Conservation (phyloP, 805 yeast species). For the Lipomyces anomalus region DNA sequence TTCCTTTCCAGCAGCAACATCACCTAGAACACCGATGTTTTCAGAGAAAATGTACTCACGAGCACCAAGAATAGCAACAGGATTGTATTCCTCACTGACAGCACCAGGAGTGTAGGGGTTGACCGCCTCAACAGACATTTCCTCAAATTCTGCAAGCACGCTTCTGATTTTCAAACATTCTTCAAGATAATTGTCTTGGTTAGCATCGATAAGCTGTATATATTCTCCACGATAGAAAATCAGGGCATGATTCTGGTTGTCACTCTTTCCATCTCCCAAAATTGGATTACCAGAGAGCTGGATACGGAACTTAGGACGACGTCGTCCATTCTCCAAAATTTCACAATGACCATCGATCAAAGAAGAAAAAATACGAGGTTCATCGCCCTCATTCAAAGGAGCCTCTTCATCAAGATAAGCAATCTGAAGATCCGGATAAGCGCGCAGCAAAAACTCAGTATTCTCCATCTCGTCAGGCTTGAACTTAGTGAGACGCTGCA, state of each 20-base stretch:
- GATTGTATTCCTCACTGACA: conserved; percentile 36
- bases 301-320: conserved; percentile 60
- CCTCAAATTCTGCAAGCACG: conserved; percentile 87
- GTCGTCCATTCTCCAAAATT: conserved; percentile 50
- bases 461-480: conserved; percentile 60
- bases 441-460: conserved; percentile 57
- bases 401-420: conserved; percentile 95
- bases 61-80: conserved; percentile 92
- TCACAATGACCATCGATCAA: conserved; percentile 57
- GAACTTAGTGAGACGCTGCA: conserved; percentile 77
- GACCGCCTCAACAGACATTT: conserved; percentile 46
- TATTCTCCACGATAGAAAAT: conserved; percentile 91
- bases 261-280: conserved; percentile 93
- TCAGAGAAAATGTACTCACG: conserved; percentile 93
- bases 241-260: conserved; percentile 84
- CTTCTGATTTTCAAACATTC: conserved; percentile 89
- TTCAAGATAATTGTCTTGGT: conserved; percentile 91
- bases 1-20: conserved; percentile 95
- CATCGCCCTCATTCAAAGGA: conserved; percentile 40
- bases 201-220: conserved; percentile 91
- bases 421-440: conserved; percentile 68
- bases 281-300: conserved; percentile 89
- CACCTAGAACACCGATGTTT: conserved; percentile 86
- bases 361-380: conserved; percentile 57
- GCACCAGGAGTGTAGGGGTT: conserved; percentile 59